Conservation (phyloP, 805 yeast genomes). For the Hanseniaspora guilliermondii region DNA sequence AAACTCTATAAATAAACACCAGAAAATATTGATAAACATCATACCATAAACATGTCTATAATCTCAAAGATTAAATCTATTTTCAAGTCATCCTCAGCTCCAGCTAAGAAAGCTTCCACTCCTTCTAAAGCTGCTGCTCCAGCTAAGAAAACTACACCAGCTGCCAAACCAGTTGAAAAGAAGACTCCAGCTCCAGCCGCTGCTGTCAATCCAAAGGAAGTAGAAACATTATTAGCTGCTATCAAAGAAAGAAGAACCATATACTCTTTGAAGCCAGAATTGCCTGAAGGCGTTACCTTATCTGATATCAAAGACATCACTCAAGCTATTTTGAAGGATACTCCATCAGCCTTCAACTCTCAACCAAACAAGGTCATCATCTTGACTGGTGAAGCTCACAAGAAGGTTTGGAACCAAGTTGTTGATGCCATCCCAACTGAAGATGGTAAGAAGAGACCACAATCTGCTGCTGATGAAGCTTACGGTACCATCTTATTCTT, state of each 20-base stretch:
- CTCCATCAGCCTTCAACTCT: conserved; percentile 42
- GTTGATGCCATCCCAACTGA: conserved; percentile 30
- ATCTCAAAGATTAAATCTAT: background rate
- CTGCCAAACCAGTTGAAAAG: background rate
- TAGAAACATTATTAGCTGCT: conserved; percentile 23
- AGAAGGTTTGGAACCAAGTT: conserved; percentile 35
- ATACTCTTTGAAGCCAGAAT: conserved; percentile 34
- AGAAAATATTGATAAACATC: background rate
- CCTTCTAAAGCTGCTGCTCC: background rate
- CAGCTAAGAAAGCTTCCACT: background rate
- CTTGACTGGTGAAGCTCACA: conserved; percentile 36
- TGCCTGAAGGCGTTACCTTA: conserved; percentile 33
- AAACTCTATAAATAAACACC: background rate
- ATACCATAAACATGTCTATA: background rate
- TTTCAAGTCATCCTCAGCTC: background rate
- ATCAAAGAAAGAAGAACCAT: conserved; percentile 36
- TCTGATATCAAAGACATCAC: conserved; percentile 32
- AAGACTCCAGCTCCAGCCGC: conserved; percentile 12
- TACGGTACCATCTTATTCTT: conserved; percentile 39
- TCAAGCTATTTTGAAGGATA: conserved; percentile 35
- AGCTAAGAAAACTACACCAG: conserved; percentile 2
- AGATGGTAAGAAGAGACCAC: conserved; percentile 32
- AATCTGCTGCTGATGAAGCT: conserved; percentile 34
- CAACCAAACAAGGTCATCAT: conserved; percentile 40
- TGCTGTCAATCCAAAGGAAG: conserved; percentile 1